Conservation (phyloP, 371 early-diverging fungal genomes). For the Mortierella sp. region DNA sequence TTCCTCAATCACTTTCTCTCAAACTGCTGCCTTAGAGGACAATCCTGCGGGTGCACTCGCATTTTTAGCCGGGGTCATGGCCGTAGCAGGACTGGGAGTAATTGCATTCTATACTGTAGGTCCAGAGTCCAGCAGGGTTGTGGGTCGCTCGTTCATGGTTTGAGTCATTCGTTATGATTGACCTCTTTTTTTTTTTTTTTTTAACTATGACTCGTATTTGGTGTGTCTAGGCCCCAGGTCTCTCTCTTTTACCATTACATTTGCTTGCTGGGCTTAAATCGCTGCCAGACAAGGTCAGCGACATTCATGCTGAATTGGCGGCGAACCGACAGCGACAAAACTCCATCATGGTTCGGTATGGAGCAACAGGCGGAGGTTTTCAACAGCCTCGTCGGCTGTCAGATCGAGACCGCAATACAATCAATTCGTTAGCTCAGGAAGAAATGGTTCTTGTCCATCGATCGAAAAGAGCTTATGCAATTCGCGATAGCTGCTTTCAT, state of each 20-base stretch:
- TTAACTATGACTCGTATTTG: no score
- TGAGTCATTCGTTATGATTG: background rate
- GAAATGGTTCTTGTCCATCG: constrained; percentile 24
- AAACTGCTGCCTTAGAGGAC: constrained; percentile 2
- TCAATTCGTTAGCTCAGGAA: constrained; percentile 62
- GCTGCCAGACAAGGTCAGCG: constrained; percentile 13
- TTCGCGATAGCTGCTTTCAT: constrained; percentile 25
- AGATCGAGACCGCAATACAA: constrained; percentile 54
- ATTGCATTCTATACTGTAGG: constrained; percentile 35
- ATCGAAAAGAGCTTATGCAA: constrained; percentile 6
- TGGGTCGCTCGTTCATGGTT: background rate
- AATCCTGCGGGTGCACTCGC: constrained; percentile 18
- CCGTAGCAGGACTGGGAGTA: constrained; percentile 20
- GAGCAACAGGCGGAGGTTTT: constrained; percentile 7
- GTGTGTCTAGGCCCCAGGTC: constrained; percentile 42
- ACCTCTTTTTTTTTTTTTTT: background rate
- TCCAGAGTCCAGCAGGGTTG: background rate
- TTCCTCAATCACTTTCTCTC: background rate
- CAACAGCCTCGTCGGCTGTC: constrained; percentile 30
- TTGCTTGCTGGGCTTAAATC: constrained; percentile 24
- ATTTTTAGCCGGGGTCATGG: constrained; percentile 23
- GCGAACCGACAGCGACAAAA: constrained; percentile 25
- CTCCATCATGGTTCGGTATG: constrained; percentile 25
- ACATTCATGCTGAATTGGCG: constrained; percentile 14
- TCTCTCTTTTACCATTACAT: constrained; percentile 28